A percentile compares a stretch with the other conserved stretches of the same genome.
phyloP scores from a whole-genome alignment of 176 grass and related monocot genomes.

The Aegilops longissima region DNA sequence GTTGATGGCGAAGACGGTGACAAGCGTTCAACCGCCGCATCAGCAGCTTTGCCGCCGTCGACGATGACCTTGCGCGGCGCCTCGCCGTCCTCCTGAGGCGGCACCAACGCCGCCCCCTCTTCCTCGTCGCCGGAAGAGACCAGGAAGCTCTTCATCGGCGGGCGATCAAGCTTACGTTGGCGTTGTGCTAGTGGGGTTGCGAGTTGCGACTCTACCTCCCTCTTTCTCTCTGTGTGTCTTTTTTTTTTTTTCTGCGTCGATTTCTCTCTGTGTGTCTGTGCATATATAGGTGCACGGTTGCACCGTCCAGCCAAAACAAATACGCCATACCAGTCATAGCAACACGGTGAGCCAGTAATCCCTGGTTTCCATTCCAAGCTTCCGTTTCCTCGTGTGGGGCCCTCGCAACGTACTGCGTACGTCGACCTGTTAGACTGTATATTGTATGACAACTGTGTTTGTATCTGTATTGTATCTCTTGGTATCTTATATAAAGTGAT shows the following conservation, averaged over 20 bases:
- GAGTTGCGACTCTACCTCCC: too few relatives aligned
- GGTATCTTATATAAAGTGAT: too few relatives aligned
- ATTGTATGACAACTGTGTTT: too few relatives aligned
- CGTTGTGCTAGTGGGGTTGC: neutral
- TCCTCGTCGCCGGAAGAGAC: neutral
- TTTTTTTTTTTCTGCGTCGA: too few relatives aligned
- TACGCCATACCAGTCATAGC: too few relatives aligned
- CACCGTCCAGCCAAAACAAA: too few relatives aligned
- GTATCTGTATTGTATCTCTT: too few relatives aligned
- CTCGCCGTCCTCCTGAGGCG: neutral
- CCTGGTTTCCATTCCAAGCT: neutral
- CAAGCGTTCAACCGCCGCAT: neutral
- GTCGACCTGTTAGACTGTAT: too few relatives aligned
- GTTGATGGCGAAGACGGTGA: neutral
- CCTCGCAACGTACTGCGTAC: too few relatives aligned
- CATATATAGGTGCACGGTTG: too few relatives aligned
- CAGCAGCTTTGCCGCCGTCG: neutral
- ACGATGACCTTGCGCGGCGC: neutral
- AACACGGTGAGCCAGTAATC: neutral
- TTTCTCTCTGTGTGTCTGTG: too few relatives aligned
- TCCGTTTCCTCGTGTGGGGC: neutral
- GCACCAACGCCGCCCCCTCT: neutral
- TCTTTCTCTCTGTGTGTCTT: too few relatives aligned
- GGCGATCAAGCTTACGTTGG: neutral
- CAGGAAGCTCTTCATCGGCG: neutral